Base-by-base conservation (phyloP, 2,329 filamentous ascomycete species). In the Calcarisporium arbuscula region DNA sequence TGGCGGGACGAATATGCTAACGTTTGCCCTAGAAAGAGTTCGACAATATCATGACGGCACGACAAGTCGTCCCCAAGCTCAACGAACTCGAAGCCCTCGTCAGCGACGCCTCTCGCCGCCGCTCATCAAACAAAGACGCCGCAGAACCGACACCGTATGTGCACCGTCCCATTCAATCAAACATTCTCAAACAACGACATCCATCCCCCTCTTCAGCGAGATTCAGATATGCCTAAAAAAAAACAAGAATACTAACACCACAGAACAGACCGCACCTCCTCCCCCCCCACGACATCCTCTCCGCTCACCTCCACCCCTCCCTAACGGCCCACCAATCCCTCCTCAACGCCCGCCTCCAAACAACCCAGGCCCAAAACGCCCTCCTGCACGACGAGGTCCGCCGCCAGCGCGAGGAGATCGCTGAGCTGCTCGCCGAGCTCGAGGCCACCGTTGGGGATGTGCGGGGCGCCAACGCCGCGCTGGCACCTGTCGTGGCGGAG, bases 41-140 rank as follows among this genome's bases (percentile, higher is more conserved):
- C 50, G 67, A 70, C 15, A 61, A 58, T 14, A 74, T 80, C 37
- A 51, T 78, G 39, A 48, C 58, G 14, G 58, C 62, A 39, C 58
- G 75, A 39, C 60, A 65, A 28, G 75, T 80, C 10, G 66, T 81
- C 3, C 59, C 61, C 25, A 68, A 68, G 40, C 62, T 81, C 8
- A 81, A 81, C 51, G 67, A 73, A 51, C 64, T 80, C 6, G 77
- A 81, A 48, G 57, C 46, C 18, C 61, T 81, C 11, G 64, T 77
- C 32, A 60, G 54, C 36, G 71, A 74, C 34, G 77, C 76, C 5
- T 58, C 58, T 17, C 41, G 34, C 10, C 47, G 52, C 4, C 47
- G 54, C 14, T 36, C 43, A 11, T 37, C 44, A 25, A 40, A 44
- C 32, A 35, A 35, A 33, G 35, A 46, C 10, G 50, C 47, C 6